Conservation (phyloP, 2,329 filamentous ascomycete genomes). For the Phialophora chinensis region DNA sequence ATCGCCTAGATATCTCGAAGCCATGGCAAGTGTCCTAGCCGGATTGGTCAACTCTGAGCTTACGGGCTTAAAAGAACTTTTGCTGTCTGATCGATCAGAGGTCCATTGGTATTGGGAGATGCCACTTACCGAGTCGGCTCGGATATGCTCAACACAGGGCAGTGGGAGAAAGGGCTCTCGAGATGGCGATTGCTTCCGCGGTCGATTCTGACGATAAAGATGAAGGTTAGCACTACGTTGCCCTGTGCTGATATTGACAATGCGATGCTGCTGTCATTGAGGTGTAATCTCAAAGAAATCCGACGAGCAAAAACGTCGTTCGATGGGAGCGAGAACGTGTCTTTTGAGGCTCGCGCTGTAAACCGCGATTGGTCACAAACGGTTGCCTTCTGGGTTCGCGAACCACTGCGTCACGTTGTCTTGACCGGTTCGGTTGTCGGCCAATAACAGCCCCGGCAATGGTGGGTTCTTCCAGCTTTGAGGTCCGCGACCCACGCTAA, state of each 20-base stretch:
- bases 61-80: neutral
- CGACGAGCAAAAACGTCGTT: too few species aligned
- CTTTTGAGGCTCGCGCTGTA: too few species aligned
- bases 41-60: neutral
- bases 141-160: neutral
- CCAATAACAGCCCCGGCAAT: too few species aligned
- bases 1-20: neutral
- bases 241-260: neutral
- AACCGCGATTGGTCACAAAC: too few species aligned
- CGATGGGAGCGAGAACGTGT: too few species aligned
- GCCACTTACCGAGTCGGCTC: neutral
- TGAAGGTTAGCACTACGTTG: neutral
- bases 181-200: neutral
- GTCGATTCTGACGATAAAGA: neutral
- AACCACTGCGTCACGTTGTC: too few species aligned
- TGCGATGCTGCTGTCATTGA: neutral
- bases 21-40: neutral
- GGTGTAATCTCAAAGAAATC: too few species aligned
- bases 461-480: too few species aligned
- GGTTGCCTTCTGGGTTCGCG: too few species aligned
- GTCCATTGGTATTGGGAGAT: neutral
- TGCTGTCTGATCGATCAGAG: neutral
- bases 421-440: too few species aligned
- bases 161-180: neutral
- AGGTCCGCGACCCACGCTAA: too few species aligned